phyloP scores from a whole-genome alignment of 345 rosid genomes.

The Arabidopsis thaliana region TAIR10.1 NC_003076.8:1263001-1263500 shows the following conservation, averaged over 20 bases:
- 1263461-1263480: conserved; percentile 96
- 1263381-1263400: conserved; percentile 52
- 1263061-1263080: background rate
- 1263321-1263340: conserved; percentile 10
- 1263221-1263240: conserved; percentile 99
- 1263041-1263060: conserved; percentile 9
- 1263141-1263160: conserved; percentile 98
- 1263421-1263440: conserved; percentile 95
- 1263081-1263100: conserved; percentile 20
- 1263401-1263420: conserved; percentile 79
- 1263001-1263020: conserved; percentile 87
- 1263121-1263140: conserved; percentile 40
- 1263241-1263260: conserved; percentile 95
- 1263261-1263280: conserved; percentile 98
- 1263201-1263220: conserved; percentile 97
- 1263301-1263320: conserved; percentile 62
- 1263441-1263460: conserved; percentile 93
- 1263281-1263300: conserved; percentile 82
- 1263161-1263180: conserved; percentile 94
- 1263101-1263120: conserved; percentile 20
- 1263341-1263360: background rate
- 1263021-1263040: conserved; percentile 58
- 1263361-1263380: background rate
- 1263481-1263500: conserved; percentile 97
- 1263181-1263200: conserved; percentile 97